Evolutionary conservation across 495 filamentous ascomycete species (phyloP), one percentile per base, ranked within the genome.

Genomic region (Aspergillus steynii): DNA sequence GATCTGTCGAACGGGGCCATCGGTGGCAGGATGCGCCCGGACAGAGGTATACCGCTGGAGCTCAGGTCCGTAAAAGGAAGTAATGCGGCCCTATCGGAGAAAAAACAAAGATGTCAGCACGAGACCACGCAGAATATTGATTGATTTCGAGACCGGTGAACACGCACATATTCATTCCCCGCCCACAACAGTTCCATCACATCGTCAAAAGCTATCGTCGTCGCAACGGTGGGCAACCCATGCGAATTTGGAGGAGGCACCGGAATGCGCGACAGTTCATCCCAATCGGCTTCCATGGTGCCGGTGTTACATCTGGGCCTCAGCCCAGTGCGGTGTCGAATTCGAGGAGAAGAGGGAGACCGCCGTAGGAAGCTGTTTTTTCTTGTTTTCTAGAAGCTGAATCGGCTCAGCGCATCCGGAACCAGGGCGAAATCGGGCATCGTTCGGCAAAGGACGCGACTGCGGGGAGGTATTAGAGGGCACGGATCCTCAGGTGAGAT

Each of bases 141-240:
- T 9, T 46, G 7, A 12, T 27, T 5, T n/a, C 15, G 7, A 14
- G 2, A 27, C 26, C 7, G 5, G 5, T 28, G 20, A 54, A 63
- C 50, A 64, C 87, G 76, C 77, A 96, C 93, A 80, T 86, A 90
- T 77, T 93, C 90, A 74, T 92, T 94, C 12, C 95, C 95, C 9
- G 86, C 83, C 95, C 96, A 99, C 61, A 98, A 72, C 32, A 98
- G 83, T 73, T 98, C 95, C 70, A 94, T 87, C 49, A 83, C 80
- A 60, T 87, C 88, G 70, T 99, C 95, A 69, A 98, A 98, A 27
- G 91, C 88, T 62, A 96, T 76, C 9, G 90, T 85, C 5, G 87
- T 86, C 56, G 86, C 84, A 50, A 85, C 81, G n/a, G 88, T 85
- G 3, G 87, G 81, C 63, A 86, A 68, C 32, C 79, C 81, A 72